A percentile compares a stretch with the other conserved stretches of the same genome.
Evolutionary conservation across 176 grass and related monocot genomes (phyloP).

Genomic region (Oryza brachyantha): DNA sequence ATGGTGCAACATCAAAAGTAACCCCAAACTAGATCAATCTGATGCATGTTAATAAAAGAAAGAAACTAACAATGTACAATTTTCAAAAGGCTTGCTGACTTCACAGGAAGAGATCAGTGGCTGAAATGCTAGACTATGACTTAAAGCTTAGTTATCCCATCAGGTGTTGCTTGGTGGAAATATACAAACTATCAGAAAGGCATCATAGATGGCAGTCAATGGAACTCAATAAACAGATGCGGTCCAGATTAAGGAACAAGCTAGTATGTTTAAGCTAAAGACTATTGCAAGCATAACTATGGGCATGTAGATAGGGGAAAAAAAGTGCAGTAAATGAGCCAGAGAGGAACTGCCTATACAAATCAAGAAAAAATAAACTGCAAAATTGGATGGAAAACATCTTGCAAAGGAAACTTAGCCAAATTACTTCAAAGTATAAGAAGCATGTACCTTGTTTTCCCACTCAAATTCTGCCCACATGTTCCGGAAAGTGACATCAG

Average conservation of each 20-base stretch:
- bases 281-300: background rate
- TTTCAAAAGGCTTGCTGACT: background rate
- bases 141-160: no score
- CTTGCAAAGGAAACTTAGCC: background rate
- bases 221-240: background rate
- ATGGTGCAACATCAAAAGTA: background rate
- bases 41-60: background rate
- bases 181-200: no score
- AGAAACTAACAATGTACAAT: background rate
- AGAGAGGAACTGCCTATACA: background rate
- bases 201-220: background rate
- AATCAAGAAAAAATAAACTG: background rate
- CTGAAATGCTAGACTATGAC: background rate
- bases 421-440: background rate
- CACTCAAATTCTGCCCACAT: slow-evolving; percentile 77
- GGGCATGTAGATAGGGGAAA: background rate
- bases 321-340: background rate
- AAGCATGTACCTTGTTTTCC: slow-evolving; percentile 64
- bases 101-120: background rate
- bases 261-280: background rate
- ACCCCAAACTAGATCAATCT: background rate
- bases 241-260: background rate
- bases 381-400: background rate
- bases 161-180: no score
- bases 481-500: slow-evolving; percentile 61